A percentile compares a stretch with the other conserved stretches of the same genome.
These are phyloP conservation scores for Escovopsis weberi DNA, from an alignment of 2,329 filamentous ascomycete species.

Conservation along the genomic window DNA sequence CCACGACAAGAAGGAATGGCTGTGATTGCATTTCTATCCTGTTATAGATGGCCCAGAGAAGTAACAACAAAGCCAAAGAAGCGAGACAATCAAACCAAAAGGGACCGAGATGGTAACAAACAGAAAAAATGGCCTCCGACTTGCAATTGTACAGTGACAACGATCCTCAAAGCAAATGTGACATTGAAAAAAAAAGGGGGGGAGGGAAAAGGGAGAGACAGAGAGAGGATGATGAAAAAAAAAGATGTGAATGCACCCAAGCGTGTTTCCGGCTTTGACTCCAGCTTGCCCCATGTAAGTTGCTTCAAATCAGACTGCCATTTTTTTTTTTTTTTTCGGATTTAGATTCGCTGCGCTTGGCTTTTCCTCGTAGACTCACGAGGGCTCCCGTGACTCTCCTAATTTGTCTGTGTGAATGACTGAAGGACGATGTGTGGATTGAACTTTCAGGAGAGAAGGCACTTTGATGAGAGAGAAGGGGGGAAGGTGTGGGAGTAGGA, in stretches of 20 bases:
- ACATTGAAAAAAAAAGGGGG: neutral
- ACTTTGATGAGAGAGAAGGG: too few relatives aligned
- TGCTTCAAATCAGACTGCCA: too few relatives aligned
- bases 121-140: neutral
- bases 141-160: conserved; percentile 4
- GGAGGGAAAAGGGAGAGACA: neutral
- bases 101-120: neutral
- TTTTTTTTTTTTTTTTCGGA: too few relatives aligned
- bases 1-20: too few relatives aligned
- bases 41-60: conserved; percentile 8
- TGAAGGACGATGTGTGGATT: too few relatives aligned
- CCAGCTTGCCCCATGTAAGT: too few relatives aligned
- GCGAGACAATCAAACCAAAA: conserved; percentile 1
- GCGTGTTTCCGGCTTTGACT: conserved; percentile 11
- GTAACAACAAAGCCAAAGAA: neutral
- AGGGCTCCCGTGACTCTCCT: too few relatives aligned
- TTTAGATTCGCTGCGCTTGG: too few relatives aligned
- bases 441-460: too few relatives aligned
- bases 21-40: conserved; percentile 13
- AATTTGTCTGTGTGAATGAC: too few relatives aligned
- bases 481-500: too few relatives aligned
- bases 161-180: neutral
- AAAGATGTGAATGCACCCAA: conserved; percentile 12
- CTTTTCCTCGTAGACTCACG: too few relatives aligned
- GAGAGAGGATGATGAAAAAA: neutral